Percentiles rank a stretch among this genome's conserved stretches.
These are phyloP conservation scores for Talaromyces liani DNA, from an alignment of 495 filamentous ascomycete genomes.

Conservation along the genomic window DNA sequence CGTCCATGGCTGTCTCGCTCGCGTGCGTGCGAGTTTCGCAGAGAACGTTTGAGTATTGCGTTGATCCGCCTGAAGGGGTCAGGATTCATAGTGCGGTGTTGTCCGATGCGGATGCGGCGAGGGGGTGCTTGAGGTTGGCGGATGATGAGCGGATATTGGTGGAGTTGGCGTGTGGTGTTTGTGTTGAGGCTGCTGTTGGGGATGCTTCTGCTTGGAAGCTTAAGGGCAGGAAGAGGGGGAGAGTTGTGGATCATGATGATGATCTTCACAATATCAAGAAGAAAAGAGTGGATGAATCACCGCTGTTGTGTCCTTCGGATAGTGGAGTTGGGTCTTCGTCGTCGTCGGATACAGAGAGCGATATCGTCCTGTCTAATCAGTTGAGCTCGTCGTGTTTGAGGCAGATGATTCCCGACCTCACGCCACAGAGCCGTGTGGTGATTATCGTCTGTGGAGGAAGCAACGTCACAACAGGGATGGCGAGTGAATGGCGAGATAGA, in stretches of 20 bases:
- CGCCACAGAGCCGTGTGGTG: conserved; percentile 61
- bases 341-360: background rate
- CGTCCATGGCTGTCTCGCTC: conserved; percentile 70
- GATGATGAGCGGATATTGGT: conserved; percentile 78
- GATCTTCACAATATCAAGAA: background rate
- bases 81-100: conserved; percentile 61
- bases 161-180: conserved; percentile 79
- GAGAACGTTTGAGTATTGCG: conserved; percentile 59
- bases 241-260: background rate
- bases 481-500: conserved; percentile 53
- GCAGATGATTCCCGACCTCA: conserved; percentile 51
- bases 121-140: conserved; percentile 65
- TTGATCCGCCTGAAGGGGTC: conserved; percentile 30
- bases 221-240: conserved; percentile 1
- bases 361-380: conserved; percentile 13
- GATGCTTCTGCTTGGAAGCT: conserved; percentile 16
- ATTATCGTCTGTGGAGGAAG: conserved; percentile 82
- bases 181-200: conserved; percentile 50
- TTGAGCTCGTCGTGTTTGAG: conserved; percentile 40
- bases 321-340: conserved; percentile 2
- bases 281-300: conserved; percentile 23
- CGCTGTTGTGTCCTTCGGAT: background rate
- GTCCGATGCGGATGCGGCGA: conserved; percentile 71
- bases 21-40: conserved; percentile 68
- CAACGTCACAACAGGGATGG: conserved; percentile 60